These are phyloP conservation scores for Brettanomyces bruxellensis DNA, from an alignment of 805 yeast species.

Conservation along the genomic window DNA sequence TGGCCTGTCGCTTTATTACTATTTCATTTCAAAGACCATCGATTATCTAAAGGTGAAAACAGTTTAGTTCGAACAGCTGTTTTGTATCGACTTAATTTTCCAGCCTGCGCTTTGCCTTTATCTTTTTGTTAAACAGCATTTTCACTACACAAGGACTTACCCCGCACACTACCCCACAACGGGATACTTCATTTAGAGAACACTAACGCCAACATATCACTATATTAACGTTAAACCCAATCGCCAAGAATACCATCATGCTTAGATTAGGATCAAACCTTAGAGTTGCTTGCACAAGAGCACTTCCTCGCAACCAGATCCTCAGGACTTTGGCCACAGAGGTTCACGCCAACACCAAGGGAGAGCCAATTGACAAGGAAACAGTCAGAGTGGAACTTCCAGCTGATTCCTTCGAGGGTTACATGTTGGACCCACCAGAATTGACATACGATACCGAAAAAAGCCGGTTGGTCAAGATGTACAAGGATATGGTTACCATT, in stretches of 20 bases:
- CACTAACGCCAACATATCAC: no score
- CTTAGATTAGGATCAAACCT: neutral
- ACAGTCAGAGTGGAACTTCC: conserved; percentile 51
- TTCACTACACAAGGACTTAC: no score
- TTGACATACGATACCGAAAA: conserved; percentile 72
- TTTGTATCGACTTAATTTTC: no score
- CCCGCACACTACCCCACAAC: no score
- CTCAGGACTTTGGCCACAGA: neutral
- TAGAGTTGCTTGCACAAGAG: neutral
- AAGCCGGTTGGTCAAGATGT: conserved; percentile 78
- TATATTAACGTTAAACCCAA: no score
- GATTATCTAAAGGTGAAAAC: no score
- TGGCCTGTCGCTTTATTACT: no score
- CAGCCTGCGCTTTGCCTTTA: no score
- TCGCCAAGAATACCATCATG: neutral
- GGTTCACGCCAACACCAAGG: conserved; percentile 1
- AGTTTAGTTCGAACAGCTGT: no score
- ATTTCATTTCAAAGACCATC: no score
- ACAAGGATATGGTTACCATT: conserved; percentile 88
- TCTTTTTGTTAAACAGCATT: no score
- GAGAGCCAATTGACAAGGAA: conserved; percentile 7
- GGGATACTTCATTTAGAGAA: no score
- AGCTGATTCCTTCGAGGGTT: conserved; percentile 76
- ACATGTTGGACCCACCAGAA: conserved; percentile 66
- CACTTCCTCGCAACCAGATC: neutral